phyloP scores from a whole-genome alignment of 73 alveolate species.

The Stentor coeruleus region DNA sequence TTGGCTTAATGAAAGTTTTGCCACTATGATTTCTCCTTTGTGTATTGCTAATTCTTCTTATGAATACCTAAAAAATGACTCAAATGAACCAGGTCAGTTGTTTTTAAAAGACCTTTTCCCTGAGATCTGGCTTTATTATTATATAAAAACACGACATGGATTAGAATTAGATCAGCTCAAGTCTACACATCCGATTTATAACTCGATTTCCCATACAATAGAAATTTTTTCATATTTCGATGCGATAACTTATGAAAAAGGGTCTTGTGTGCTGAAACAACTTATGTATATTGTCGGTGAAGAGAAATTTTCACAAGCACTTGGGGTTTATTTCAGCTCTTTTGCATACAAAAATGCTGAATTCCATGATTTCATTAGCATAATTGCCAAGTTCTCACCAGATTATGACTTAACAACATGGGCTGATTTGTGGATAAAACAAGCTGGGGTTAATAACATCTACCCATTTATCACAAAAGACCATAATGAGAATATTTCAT shows the following conservation, averaged over 20 bases:
- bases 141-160: slow-evolving; percentile 43
- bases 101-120: too few relatives aligned
- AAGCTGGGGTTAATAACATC: slow-evolving; percentile 71
- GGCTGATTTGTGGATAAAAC: slow-evolving; percentile 71
- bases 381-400: slow-evolving; percentile 23
- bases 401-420: slow-evolving; percentile 46
- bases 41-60: slow-evolving; percentile 9
- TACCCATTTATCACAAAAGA: slow-evolving; percentile 44
- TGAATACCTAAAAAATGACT: too few relatives aligned
- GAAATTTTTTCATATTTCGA: slow-evolving; percentile 91
- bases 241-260: slow-evolving; percentile 77
- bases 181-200: slow-evolving; percentile 90
- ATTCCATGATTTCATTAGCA: slow-evolving; percentile 70
- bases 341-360: slow-evolving; percentile 82
- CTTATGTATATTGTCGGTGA: slow-evolving; percentile 81
- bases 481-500: slow-evolving; percentile 43
- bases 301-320: slow-evolving; percentile 73
- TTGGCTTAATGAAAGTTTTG: slow-evolving; percentile 89
- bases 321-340: slow-evolving; percentile 74
- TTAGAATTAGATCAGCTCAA: slow-evolving; percentile 70
- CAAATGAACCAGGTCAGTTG: slow-evolving; percentile 27
- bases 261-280: slow-evolving; percentile 79
- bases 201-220: slow-evolving; percentile 80
- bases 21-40: slow-evolving; percentile 51
- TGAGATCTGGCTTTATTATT: slow-evolving; percentile 36